Base-by-base conservation (phyloP, 2,329 filamentous ascomycete genomes). In the Fusarium heterosporum region DNA sequence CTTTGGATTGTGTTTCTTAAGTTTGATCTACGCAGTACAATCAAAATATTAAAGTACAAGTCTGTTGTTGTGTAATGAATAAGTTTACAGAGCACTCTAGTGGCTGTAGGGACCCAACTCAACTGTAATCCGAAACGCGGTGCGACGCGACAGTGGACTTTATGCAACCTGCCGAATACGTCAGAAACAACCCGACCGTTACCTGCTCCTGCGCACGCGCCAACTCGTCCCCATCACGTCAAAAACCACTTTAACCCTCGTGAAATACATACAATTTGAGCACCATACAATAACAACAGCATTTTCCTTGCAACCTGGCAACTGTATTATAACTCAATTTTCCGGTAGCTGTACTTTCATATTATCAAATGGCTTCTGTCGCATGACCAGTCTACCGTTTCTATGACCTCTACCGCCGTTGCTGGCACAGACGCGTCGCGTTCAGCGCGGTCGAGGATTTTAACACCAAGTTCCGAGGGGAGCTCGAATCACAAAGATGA, bases 351-450 rank as follows among this genome's bases (percentile, higher is more conserved):
- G 39, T 42, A 48, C 26, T 30, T 46, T 26, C 30, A 56, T 59
- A 42, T 43, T 50, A 29, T 36, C 57, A 40, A 55, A 72, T 73
- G 68, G 38, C 50, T 42, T 29, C 39, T 32, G 25, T 50, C 61
- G 68, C 41, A 69, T 71, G 68, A 70, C 49, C 40, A 43, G 30
- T 38, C 38, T 32, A 55, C 49, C 30, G 53, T 59, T 61, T 69
- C 63, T 62, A 79, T 79, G 78, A 72, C 76, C 70, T 76, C 76
- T 62, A 71, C 76, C 60, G 71, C 72, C 61, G 58, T 72, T 61
- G 64, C 72, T 64, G 77, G 73, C 68, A 71, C 78, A 70, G 80
- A 83, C 82, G 83, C 83, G 83, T 83, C 83, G 81, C 84, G 82
- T 79, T 79, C 77, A 59, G 72, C 77, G 61, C 72, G 66, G 63